phyloP scores from a whole-genome alignment of 2,329 filamentous ascomycete genomes.

The Colletotrichum sp. region DNA sequence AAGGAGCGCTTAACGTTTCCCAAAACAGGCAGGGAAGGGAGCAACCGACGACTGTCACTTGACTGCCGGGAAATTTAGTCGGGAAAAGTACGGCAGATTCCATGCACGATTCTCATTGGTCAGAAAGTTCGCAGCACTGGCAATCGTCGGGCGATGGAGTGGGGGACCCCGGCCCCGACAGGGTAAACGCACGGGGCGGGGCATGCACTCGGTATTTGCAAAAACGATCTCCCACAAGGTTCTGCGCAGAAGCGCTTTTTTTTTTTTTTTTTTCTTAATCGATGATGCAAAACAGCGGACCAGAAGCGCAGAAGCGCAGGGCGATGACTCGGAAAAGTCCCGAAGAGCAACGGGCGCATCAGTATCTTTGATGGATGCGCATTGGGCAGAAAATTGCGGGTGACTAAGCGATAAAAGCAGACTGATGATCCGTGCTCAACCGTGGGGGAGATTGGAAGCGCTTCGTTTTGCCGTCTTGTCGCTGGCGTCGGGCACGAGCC shows the following conservation, averaged over 20 bases:
- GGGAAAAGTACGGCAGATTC: not conserved
- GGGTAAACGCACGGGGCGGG: no score
- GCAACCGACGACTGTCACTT: conserved; percentile 20
- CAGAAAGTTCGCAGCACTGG: not conserved
- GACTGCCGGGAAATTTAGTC: not conserved
- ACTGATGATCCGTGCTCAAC: not conserved
- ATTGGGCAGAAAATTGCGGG: not conserved
- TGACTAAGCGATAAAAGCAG: not conserved
- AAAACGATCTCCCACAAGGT: no score
- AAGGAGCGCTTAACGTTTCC: conserved; percentile 16
- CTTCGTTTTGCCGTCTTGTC: not conserved
- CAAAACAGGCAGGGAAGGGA: not conserved
- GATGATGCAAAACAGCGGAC: not conserved
- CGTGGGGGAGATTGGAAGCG: not conserved
- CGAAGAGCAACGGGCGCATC: not conserved
- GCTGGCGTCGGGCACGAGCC: not conserved
- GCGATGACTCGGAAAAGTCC: not conserved
- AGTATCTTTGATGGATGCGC: not conserved
- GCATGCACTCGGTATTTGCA: no score
- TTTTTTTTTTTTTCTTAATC: not conserved
- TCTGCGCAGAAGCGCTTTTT: not conserved
- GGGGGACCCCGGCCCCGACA: no score
- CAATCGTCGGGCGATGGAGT: no score
- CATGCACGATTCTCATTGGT: not conserved
- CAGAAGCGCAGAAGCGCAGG: not conserved